phyloP scores from a whole-genome alignment of 805 yeast genomes.

The Clavispora fructus region DNA sequence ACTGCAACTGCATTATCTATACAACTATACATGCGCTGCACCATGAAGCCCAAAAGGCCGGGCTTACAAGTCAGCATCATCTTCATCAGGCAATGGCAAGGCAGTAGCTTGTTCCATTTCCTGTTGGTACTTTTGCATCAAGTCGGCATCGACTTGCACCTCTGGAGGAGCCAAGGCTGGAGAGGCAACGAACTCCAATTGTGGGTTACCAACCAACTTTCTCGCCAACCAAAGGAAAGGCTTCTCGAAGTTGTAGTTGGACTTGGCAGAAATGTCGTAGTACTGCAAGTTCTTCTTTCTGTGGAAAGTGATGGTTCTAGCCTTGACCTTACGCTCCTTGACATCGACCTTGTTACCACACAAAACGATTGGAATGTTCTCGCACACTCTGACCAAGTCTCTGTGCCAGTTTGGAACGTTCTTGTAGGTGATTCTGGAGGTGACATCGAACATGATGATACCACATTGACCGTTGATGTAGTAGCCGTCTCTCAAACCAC shows the following conservation, averaged over 20 bases:
- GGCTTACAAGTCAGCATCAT: conserved; percentile 93
- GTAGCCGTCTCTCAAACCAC: conserved; percentile 99
- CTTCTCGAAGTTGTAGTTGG: conserved; percentile 98
- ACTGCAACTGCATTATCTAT: conserved; percentile 3
- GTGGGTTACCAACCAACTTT: conserved; percentile 97
- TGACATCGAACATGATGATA: conserved; percentile 99
- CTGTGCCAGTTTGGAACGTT: conserved; percentile 99
- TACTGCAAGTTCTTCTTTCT: conserved; percentile 99
- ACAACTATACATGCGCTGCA: neutral
- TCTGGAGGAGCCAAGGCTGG: conserved; percentile 99
- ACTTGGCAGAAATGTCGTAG: conserved; percentile 99
- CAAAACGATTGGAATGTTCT: conserved; percentile 97
- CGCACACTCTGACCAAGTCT: conserved; percentile 99
- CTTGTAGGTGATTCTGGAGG: conserved; percentile 98
- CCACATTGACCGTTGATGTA: conserved; percentile 99
- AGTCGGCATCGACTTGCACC: conserved; percentile 92
- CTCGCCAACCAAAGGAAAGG: conserved; percentile 99
- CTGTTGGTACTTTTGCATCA: conserved; percentile 98
- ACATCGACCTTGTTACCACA: conserved; percentile 99
- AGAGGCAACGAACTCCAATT: conserved; percentile 96
- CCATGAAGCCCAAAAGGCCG: neutral
- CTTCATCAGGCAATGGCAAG: conserved; percentile 99
- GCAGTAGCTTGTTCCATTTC: conserved; percentile 99
- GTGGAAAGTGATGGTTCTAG: conserved; percentile 99
- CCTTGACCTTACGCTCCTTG: conserved; percentile 99